Evolutionary conservation across 306 rosid species (phyloP).

Genomic region (Lablab purpureus): DNA sequence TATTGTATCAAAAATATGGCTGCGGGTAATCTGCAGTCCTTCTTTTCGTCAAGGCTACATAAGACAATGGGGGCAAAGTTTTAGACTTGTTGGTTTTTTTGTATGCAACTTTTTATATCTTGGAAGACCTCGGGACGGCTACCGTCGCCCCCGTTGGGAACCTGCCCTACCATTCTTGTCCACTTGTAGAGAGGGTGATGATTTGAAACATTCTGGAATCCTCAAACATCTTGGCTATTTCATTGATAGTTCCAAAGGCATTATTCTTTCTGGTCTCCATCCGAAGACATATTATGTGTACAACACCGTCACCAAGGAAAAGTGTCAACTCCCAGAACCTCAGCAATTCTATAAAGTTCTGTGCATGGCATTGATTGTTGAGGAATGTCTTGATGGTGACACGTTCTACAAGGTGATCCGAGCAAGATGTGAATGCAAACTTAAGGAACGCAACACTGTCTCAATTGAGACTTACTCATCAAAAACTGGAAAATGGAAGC

Average conservation of each 20-base stretch:
- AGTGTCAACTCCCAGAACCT: constrained; percentile 67
- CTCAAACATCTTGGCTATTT: constrained; percentile 73
- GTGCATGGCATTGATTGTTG: constrained; percentile 69
- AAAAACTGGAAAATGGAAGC: constrained; percentile 73
- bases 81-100: constrained; percentile 75
- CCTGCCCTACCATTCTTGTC: constrained; percentile 76
- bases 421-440: constrained; percentile 74
- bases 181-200: constrained; percentile 81
- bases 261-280: constrained; percentile 76
- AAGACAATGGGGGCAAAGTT: constrained; percentile 57
- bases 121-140: constrained; percentile 65
- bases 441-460: constrained; percentile 61
- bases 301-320: constrained; percentile 60
- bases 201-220: constrained; percentile 60
- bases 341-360: constrained; percentile 66
- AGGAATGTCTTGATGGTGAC: constrained; percentile 53
- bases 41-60: constrained; percentile 60
- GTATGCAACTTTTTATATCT: constrained; percentile 71
- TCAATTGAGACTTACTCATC: constrained; percentile 87
- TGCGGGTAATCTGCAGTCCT: constrained; percentile 61
- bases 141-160: constrained; percentile 66
- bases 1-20: constrained; percentile 74
- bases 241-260: constrained; percentile 69
- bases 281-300: constrained; percentile 72
- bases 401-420: constrained; percentile 66